These are phyloP conservation scores for Pestalotiopsis sp. DNA, from an alignment of 2,329 filamentous ascomycete genomes.

Conservation along the genomic window DNA sequence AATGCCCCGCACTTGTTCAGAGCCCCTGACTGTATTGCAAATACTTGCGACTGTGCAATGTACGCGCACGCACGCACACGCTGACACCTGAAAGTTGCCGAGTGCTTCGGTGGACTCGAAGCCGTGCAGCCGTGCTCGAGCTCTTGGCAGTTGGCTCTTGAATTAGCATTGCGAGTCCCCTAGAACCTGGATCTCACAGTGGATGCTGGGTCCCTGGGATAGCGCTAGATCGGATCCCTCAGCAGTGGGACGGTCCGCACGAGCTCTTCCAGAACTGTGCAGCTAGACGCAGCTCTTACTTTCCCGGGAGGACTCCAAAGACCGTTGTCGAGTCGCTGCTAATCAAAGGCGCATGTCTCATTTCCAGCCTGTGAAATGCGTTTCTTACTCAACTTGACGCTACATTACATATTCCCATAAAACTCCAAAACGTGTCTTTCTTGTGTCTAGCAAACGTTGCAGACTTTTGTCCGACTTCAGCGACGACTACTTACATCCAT, in stretches of 20 bases:
- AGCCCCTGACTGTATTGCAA: not conserved
- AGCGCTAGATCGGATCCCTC: not conserved
- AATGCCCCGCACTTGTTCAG: not conserved
- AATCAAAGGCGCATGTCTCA: not conserved
- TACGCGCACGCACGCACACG: not conserved
- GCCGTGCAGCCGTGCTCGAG: not conserved
- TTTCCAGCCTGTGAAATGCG: not conserved
- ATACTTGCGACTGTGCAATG: not conserved
- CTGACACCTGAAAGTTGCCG: not conserved
- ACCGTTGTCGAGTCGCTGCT: not conserved
- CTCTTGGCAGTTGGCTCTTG: not conserved
- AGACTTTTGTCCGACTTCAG: not conserved
- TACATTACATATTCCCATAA: not conserved
- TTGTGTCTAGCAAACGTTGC: not conserved
- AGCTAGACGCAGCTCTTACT: not conserved
- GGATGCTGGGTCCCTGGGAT: not conserved
- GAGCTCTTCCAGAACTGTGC: not conserved
- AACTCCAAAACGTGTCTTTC: not conserved
- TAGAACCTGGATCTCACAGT: not conserved
- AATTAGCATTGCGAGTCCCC: not conserved
- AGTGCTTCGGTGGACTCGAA: not conserved
- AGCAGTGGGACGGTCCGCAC: slow-evolving; percentile 2
- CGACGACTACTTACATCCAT: not conserved
- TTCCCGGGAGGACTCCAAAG: not conserved
- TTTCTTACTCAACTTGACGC: not conserved